Percentiles rank a stretch among this genome's conserved stretches.
Conservation (phyloP, 2,329 filamentous ascomycete species). For the Venturiaceae sp. region DNA sequence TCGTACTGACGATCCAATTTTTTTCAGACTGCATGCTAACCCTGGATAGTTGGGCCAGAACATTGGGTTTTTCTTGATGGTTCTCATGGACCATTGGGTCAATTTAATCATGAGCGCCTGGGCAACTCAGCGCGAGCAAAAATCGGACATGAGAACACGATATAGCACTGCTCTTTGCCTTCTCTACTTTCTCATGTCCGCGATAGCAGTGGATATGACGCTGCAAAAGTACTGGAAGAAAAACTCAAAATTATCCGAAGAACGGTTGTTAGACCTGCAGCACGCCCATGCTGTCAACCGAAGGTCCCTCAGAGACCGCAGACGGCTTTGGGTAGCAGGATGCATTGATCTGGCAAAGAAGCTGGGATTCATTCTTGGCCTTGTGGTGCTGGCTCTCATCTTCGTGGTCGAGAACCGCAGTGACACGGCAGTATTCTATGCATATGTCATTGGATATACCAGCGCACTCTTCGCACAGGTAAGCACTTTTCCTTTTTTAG, state of each 20-base stretch:
- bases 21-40: too few relatives aligned
- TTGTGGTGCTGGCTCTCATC: background rate
- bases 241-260: background rate
- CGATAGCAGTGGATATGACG: slow-evolving; percentile 2
- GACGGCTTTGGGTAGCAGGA: background rate
- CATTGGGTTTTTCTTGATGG: slow-evolving; percentile 1
- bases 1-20: too few relatives aligned
- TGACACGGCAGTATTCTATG: background rate
- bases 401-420: background rate
- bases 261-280: background rate
- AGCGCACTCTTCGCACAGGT: background rate
- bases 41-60: background rate
- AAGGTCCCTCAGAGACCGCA: background rate
- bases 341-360: background rate
- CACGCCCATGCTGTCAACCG: background rate
- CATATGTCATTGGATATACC: background rate
- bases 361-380: background rate
- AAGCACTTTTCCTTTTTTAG: too few relatives aligned
- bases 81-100: slow-evolving; percentile 2
- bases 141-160: background rate
- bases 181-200: background rate
- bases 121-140: background rate
- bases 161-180: background rate
- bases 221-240: slow-evolving; percentile 1
- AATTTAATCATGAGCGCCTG: background rate